Evolutionary conservation across 192 early-diverging fungal species (phyloP).

Genomic region (Rhizophagus clarus): DNA sequence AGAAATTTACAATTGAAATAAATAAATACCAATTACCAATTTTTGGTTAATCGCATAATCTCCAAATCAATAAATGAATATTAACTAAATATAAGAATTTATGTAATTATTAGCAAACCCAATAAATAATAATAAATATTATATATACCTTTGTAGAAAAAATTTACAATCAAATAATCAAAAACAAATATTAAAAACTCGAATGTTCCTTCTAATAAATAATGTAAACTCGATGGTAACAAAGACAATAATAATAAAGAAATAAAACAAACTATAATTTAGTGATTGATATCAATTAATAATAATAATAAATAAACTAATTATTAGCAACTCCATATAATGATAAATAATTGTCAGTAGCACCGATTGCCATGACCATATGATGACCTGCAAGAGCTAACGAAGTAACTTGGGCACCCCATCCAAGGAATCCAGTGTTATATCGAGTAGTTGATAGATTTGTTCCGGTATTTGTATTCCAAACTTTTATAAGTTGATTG

Average conservation of each 20-base stretch:
- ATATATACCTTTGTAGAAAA: background rate
- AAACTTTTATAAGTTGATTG: conserved; percentile 57
- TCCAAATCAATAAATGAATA: too few relatives aligned
- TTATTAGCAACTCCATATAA: conserved; percentile 18
- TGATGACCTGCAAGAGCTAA: conserved; percentile 29
- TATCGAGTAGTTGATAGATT: conserved; percentile 18
- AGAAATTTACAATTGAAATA: too few relatives aligned
- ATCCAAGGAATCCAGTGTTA: conserved; percentile 29
- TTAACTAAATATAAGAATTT: background rate
- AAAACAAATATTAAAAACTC: too few relatives aligned
- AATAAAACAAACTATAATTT: background rate
- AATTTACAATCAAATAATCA: too few relatives aligned
- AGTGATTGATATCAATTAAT: too few relatives aligned
- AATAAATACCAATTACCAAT: too few relatives aligned
- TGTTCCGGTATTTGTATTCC: conserved; percentile 38
- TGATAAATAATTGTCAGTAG: conserved; percentile 32
- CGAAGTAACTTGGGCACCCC: conserved; percentile 32
- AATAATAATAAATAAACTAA: too few relatives aligned
- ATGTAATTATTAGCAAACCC: background rate
- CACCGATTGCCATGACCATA: conserved; percentile 27
- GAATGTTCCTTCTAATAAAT: too few relatives aligned
- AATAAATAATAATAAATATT: conserved; percentile 1
- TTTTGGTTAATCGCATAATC: too few relatives aligned
- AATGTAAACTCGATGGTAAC: too few relatives aligned
- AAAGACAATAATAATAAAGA: background rate